Conservation (phyloP, 1,284 basidiomycete species). For the Papiliotrema nemorosa region DNA sequence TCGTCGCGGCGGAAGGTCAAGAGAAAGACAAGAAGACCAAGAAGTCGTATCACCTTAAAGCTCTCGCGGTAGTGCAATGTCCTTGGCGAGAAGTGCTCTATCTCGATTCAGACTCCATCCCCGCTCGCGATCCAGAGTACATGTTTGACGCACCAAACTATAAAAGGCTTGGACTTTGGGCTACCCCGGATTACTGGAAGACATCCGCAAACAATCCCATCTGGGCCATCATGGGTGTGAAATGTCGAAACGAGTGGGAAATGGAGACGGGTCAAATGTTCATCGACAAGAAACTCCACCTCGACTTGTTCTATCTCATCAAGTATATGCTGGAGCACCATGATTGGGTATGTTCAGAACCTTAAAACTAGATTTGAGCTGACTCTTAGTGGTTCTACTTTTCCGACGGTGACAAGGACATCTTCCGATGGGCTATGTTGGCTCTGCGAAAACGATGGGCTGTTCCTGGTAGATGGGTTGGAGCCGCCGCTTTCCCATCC, state of each 20-base stretch:
- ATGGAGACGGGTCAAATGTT: slow-evolving; percentile 54
- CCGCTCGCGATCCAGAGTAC: slow-evolving; percentile 46
- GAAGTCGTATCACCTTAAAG: slow-evolving; percentile 53
- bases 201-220: slow-evolving; percentile 49
- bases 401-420: slow-evolving; percentile 55
- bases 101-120: slow-evolving; percentile 52
- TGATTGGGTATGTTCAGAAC: slow-evolving; percentile 22
- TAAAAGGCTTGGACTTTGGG: slow-evolving; percentile 43
- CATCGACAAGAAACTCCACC: slow-evolving; percentile 51
- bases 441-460: slow-evolving; percentile 54
- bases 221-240: slow-evolving; percentile 52
- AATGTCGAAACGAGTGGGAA: slow-evolving; percentile 55
- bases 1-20: slow-evolving; percentile 45
- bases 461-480: slow-evolving; percentile 52
- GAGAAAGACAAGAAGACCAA: slow-evolving; percentile 38
- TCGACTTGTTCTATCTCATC: slow-evolving; percentile 50
- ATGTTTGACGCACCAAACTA: slow-evolving; percentile 51
- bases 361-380: neutral
- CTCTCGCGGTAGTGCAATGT: slow-evolving; percentile 50
- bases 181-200: slow-evolving; percentile 49
- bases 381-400: slow-evolving; percentile 50
- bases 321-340: slow-evolving; percentile 51
- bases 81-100: slow-evolving; percentile 53
- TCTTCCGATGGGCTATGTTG: slow-evolving; percentile 53
- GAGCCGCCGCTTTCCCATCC: slow-evolving; percentile 46